Conservation (phyloP, 805 yeast species). For the Torulaspora franciscae region DNA sequence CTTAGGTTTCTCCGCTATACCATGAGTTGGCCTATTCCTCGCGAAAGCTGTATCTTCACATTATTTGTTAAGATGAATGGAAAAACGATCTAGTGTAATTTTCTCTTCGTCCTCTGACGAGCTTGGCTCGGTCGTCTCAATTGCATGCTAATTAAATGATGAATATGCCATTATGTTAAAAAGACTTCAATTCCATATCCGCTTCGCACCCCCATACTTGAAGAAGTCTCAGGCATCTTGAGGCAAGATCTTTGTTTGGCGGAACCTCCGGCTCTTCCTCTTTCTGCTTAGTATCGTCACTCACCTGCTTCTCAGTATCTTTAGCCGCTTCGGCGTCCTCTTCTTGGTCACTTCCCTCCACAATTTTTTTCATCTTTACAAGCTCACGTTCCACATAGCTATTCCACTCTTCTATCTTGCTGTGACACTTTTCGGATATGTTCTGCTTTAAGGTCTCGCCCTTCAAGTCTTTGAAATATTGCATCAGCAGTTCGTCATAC, state of each 20-base stretch:
- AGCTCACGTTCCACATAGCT: conserved; percentile 23
- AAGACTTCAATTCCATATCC: background rate
- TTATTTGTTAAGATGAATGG: no score
- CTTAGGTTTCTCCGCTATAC: no score
- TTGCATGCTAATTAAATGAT: background rate
- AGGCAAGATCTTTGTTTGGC: conserved; percentile 26
- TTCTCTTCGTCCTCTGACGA: no score
- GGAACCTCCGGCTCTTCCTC: conserved; percentile 12
- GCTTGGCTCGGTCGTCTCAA: no score
- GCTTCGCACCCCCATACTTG: conserved; percentile 13
- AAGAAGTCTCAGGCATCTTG: conserved; percentile 22
- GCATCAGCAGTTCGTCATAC: conserved; percentile 27
- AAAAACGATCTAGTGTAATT: no score
- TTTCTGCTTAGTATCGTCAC: conserved; percentile 8
- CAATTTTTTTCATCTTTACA: conserved; percentile 21
- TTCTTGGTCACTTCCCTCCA: conserved; percentile 17
- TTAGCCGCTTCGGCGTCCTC: conserved; percentile 9
- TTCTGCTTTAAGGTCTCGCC: conserved; percentile 17
- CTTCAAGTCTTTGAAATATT: conserved; percentile 25
- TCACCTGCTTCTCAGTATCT: conserved; percentile 11
- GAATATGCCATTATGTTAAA: background rate
- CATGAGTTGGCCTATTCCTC: no score
- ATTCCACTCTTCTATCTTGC: conserved; percentile 26
- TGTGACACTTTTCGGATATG: conserved; percentile 20
- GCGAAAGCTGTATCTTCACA: no score